Evolutionary conservation across 1,284 basidiomycete species (phyloP).

Genomic region (Coriolopsis trogii): DNA sequence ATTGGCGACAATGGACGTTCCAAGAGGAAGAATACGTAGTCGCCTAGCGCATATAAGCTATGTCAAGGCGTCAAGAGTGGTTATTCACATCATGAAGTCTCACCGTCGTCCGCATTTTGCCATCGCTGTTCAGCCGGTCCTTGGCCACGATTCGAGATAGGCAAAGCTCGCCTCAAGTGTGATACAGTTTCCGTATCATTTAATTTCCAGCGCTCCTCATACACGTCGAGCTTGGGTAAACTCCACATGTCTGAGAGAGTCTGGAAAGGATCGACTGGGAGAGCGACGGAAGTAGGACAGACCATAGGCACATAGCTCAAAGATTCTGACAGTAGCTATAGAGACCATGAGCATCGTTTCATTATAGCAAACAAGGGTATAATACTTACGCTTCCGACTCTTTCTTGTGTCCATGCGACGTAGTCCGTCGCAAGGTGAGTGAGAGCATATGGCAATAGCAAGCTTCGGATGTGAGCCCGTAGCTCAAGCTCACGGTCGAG

Average conservation of each 20-base stretch:
- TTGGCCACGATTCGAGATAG: constrained; percentile 15
- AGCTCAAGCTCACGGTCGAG: constrained; percentile 34
- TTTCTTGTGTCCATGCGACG: constrained; percentile 52
- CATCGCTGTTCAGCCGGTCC: constrained; percentile 36
- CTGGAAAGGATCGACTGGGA: constrained; percentile 54
- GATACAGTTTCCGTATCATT: constrained; percentile 36
- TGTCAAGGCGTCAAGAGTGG: background rate
- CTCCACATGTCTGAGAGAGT: constrained; percentile 34
- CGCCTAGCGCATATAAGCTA: constrained; percentile 20
- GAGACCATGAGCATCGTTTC: background rate
- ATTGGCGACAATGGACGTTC: constrained; percentile 43
- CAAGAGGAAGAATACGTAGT: constrained; percentile 26
- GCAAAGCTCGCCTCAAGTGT: constrained; percentile 40
- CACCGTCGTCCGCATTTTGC: constrained; percentile 34
- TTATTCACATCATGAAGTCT: background rate
- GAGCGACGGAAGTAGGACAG: constrained; percentile 51
- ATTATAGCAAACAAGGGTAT: background rate
- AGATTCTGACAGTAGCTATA: constrained; percentile 47
- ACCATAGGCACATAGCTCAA: constrained; percentile 46
- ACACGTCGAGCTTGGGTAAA: constrained; percentile 38
- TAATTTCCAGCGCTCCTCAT: constrained; percentile 48
- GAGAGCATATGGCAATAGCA: constrained; percentile 55
- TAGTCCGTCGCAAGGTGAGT: constrained; percentile 60
- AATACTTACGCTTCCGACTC: constrained; percentile 47
- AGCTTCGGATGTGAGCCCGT: constrained; percentile 51